Evolutionary conservation across 1,139 yeast species (phyloP), one percentile per base, ranked within the genome.

Genomic region (Protomyces pachydermus): DNA sequence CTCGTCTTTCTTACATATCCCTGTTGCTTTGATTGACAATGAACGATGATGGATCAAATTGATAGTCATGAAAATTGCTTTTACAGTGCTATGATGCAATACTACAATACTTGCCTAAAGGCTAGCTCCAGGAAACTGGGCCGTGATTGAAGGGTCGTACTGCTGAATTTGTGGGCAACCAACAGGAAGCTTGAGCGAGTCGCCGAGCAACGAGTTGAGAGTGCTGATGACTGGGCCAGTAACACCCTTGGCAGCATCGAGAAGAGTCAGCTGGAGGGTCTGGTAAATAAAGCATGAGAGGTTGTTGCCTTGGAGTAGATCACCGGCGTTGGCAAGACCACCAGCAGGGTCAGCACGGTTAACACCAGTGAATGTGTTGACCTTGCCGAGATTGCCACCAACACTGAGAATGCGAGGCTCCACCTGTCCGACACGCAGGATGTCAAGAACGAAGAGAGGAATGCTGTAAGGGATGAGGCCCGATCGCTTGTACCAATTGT

Each of bases 401-500:
- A 42, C 23, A 14, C 12, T 16, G 12, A 42, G 48, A 9, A 42
- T 5, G 5, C 48, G 48, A 16, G 48, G 48, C 12, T n/a, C 20
- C 2, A 18, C 48, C 23, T n/a, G 20, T 18, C 23, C 48, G 23
- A 42, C 48, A 18, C 48, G 48, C 16, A 42, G 48, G 25, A 42
- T 42, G 35, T 58, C 62, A 12, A 52, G 45, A 10, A 37, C 45
- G n/a, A 58, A 52, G 18, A 16, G 45, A 3, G 62, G 45, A 16
- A 58, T 52, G 8, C 34, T 14, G 62, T 58, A 58, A 8, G 45
- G 56, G 20, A 38, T 39, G 32, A 38, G 20, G 35, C 46, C 35
- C 9, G 62, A 58, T 28, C 62, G 56, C 46, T 50, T 37, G 56
- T 58, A 58, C 62, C 62, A 58, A 46, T 58, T 58, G 51, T 51